These are phyloP conservation scores for Blastocystis sp. DNA, from an alignment of 352 stramenopile species.

Conservation along the genomic window DNA sequence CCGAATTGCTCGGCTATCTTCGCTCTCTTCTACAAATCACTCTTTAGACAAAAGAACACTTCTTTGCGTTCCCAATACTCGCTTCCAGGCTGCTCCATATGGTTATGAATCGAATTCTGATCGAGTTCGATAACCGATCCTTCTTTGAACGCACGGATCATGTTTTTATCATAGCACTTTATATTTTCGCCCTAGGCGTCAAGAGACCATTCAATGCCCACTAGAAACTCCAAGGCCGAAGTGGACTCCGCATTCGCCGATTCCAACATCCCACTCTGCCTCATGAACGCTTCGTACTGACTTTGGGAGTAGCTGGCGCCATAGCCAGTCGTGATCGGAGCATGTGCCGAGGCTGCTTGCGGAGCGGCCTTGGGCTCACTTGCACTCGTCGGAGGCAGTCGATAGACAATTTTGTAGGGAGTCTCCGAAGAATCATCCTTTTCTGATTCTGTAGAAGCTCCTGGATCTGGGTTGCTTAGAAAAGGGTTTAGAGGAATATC, in stretches of 20 bases:
- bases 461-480: neutral
- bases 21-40: conserved; percentile 5
- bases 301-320: conserved; percentile 30
- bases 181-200: conserved; percentile 23
- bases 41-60: neutral
- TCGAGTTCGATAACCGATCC: conserved; percentile 7
- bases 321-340: neutral
- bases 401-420: neutral
- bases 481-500: conserved; percentile 36
- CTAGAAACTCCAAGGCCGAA: neutral
- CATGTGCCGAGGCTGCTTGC: neutral
- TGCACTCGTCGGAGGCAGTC: neutral
- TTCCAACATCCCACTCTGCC: neutral
- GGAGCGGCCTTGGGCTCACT: neutral
- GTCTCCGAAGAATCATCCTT: neutral
- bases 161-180: conserved; percentile 47
- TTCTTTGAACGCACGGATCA: neutral
- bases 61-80: conserved; percentile 39
- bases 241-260: neutral
- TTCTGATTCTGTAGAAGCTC: neutral
- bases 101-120: neutral
- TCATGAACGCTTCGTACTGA: conserved; percentile 51
- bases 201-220: neutral
- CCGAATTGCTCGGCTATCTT: conserved; percentile 9
- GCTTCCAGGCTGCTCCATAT: neutral